Conservation (phyloP, 2,329 filamentous ascomycete species). For the Pestalotiopsis fici region DNA sequence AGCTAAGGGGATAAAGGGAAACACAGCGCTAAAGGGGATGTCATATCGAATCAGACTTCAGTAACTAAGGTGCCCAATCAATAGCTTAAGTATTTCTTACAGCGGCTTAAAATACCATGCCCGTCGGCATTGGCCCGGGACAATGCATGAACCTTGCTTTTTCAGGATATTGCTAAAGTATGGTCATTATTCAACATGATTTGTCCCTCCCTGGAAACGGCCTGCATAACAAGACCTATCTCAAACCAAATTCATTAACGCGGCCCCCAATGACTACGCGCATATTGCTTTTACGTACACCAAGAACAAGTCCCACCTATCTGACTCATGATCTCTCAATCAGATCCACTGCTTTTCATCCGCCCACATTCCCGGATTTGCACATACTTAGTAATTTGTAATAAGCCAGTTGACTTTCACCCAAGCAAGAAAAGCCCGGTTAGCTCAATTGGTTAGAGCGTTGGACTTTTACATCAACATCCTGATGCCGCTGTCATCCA, state of each 20-base stretch:
- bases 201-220: neutral
- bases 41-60: too few relatives aligned
- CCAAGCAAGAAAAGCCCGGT: slow-evolving; percentile 1
- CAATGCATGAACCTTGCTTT: too few relatives aligned
- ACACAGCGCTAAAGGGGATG: too few relatives aligned
- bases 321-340: neutral
- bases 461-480: slow-evolving; percentile 10
- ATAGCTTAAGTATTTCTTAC: too few relatives aligned
- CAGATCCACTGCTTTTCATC: neutral
- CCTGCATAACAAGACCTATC: neutral
- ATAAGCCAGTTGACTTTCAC: neutral
- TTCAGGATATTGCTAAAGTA: too few relatives aligned
- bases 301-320: neutral
- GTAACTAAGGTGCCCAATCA: too few relatives aligned
- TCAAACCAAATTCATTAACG: neutral
- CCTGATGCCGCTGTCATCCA: slow-evolving; percentile 2
- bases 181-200: too few relatives aligned
- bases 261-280: neutral
- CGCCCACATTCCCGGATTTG: neutral
- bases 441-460: slow-evolving; percentile 15
- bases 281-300: neutral
- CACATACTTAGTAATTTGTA: neutral
- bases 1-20: too few relatives aligned
- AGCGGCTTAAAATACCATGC: too few relatives aligned
- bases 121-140: too few relatives aligned